phyloP scores from a whole-genome alignment of 106 monocot genomes.

The Acorus calamus region DNA sequence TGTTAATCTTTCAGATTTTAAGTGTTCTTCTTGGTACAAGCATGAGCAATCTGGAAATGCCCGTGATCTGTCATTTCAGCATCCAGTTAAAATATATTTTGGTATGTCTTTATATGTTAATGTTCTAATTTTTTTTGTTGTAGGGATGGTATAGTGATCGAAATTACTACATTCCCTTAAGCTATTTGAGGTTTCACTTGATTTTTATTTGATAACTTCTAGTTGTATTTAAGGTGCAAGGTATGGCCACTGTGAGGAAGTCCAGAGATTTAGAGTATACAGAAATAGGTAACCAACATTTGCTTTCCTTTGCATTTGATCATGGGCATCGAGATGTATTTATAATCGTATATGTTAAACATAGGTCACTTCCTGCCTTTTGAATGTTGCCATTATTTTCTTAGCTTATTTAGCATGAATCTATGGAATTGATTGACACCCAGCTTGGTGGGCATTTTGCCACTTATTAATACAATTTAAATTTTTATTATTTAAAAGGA shows the following conservation, averaged over 20 bases:
- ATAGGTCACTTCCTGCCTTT: neutral
- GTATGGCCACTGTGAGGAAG: constrained; percentile 69
- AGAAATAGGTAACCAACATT: constrained; percentile 45
- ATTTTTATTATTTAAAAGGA: too few relatives aligned
- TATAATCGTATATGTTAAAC: too few relatives aligned
- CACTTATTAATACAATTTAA: too few relatives aligned
- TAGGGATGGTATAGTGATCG: too few relatives aligned
- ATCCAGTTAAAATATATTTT: constrained; percentile 80
- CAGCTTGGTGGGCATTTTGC: too few relatives aligned
- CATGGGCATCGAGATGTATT: too few relatives aligned
- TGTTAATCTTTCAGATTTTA: constrained; percentile 41
- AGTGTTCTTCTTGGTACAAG: constrained; percentile 46
- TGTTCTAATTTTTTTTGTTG: neutral
- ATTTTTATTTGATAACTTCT: constrained; percentile 1
- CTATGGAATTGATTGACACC: too few relatives aligned
- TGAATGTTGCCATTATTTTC: neutral
- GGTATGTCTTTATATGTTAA: constrained; percentile 30
- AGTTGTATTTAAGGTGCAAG: constrained; percentile 65
- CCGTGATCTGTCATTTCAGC: constrained; percentile 78
- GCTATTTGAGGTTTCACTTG: neutral
- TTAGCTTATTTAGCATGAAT: too few relatives aligned
- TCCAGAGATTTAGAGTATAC: constrained; percentile 71
- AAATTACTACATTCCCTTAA: too few relatives aligned
- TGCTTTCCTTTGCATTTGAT: neutral
- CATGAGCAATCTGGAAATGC: constrained; percentile 45